phyloP scores from a whole-genome alignment of 257 asterid genomes.

The Fraxinus excelsior region DNA sequence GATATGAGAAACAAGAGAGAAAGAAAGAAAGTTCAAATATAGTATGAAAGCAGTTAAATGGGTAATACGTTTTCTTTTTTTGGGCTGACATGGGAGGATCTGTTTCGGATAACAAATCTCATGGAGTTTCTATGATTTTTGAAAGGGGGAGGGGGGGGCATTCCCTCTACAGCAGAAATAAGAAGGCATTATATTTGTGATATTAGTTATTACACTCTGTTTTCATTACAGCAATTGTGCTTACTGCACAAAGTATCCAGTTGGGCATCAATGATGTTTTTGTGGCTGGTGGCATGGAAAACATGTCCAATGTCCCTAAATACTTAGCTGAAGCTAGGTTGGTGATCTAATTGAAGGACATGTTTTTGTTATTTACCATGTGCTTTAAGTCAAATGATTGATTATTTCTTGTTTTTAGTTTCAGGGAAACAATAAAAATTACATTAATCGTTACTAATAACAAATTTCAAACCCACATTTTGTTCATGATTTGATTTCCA shows the following conservation, averaged over 20 bases:
- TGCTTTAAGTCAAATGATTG: background rate
- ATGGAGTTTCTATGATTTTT: background rate
- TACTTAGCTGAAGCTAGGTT: constrained; percentile 94
- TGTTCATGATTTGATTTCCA: no score
- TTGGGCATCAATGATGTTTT: constrained; percentile 90
- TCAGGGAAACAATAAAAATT: no score
- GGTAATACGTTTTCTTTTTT: no score
- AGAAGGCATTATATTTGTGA: constrained; percentile 11
- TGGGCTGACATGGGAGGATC: background rate
- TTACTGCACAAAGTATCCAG: constrained; percentile 90
- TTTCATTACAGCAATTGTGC: constrained; percentile 74
- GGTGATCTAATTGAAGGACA: constrained; percentile 25
- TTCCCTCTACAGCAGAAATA: background rate
- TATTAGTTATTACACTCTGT: constrained; percentile 14
- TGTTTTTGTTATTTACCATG: background rate
- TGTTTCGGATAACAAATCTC: background rate
- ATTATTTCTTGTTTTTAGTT: no score
- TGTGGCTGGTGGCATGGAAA: constrained; percentile 99
- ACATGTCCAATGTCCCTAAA: constrained; percentile 96
- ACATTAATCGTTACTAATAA: no score
- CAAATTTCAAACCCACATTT: no score
- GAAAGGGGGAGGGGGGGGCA: background rate
- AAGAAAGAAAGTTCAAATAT: background rate
- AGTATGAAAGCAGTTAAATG: no score
- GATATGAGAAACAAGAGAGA: background rate